These are phyloP conservation scores for Phyllosticta ampelicida DNA, from an alignment of 2,329 filamentous ascomycete genomes.

Conservation along the genomic window DNA sequence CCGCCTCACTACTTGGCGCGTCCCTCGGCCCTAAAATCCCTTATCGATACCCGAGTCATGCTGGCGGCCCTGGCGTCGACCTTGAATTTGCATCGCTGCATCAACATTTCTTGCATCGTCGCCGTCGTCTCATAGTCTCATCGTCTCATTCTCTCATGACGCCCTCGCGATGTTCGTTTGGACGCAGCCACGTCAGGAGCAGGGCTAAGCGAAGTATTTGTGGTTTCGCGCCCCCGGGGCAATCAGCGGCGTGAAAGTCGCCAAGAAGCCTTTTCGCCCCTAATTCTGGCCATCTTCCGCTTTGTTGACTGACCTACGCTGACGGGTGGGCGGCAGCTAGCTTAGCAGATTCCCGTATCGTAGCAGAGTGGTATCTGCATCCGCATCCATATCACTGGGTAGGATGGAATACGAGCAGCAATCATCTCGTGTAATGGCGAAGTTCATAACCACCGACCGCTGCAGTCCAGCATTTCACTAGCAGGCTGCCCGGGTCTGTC, in stretches of 20 bases:
- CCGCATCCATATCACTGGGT: background rate
- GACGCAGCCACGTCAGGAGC: background rate
- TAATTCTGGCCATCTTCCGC: background rate
- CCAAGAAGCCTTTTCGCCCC: background rate
- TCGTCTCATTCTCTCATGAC: background rate
- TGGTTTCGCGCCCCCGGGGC: background rate
- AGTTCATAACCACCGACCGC: no score
- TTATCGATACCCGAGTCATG: background rate
- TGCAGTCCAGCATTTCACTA: no score
- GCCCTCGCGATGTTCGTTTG: background rate
- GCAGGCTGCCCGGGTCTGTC: background rate
- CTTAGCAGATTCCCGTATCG: background rate
- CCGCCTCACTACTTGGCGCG: background rate
- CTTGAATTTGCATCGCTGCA: no score
- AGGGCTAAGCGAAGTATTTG: background rate
- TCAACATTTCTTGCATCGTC: background rate
- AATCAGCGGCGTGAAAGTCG: background rate
- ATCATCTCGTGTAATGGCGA: background rate
- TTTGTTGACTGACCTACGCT: background rate
- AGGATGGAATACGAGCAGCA: background rate
- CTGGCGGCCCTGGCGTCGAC: background rate
- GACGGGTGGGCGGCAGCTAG: background rate
- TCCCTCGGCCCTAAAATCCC: no score
- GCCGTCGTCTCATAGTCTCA: background rate
- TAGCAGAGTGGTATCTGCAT: background rate